Evolutionary conservation across 192 early-diverging fungal species (phyloP).

Genomic region (Backusella morwellensis): DNA sequence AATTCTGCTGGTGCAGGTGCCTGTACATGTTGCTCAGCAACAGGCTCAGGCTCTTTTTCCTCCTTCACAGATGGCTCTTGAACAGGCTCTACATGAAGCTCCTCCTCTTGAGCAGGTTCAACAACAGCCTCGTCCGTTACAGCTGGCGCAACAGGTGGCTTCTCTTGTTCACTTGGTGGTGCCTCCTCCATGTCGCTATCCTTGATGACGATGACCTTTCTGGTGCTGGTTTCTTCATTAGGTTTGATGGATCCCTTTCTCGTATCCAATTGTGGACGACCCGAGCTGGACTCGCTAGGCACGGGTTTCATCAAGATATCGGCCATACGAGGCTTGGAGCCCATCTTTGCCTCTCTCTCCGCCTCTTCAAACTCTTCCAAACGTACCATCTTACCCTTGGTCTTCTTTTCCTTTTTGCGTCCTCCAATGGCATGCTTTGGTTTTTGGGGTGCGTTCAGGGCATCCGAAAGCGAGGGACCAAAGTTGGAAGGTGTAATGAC

Average conservation of each 20-base stretch:
- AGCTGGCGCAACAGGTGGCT: not conserved
- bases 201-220: not conserved
- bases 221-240: not conserved
- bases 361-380: slow-evolving; percentile 30
- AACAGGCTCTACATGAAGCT: not conserved
- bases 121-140: not conserved
- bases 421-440: slow-evolving; percentile 28
- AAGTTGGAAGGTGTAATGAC: slow-evolving; percentile 34
- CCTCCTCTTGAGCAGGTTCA: not conserved
- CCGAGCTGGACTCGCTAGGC: not conserved
- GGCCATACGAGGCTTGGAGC: not conserved
- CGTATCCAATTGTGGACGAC: not conserved
- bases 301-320: not conserved
- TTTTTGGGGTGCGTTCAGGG: slow-evolving; percentile 37
- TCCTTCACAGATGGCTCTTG: not conserved
- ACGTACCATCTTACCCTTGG: slow-evolving; percentile 27
- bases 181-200: not conserved
- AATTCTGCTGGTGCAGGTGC: not conserved
- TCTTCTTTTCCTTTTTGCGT: slow-evolving; percentile 33
- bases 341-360: slow-evolving; percentile 13
- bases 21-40: not conserved
- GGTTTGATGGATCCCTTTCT: not conserved
- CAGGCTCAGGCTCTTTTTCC: not conserved
- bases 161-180: not conserved
- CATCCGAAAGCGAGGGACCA: slow-evolving; percentile 37